Evolutionary conservation across 352 stramenopile genomes (phyloP).

Genomic region (Pythium aristosporum): DNA sequence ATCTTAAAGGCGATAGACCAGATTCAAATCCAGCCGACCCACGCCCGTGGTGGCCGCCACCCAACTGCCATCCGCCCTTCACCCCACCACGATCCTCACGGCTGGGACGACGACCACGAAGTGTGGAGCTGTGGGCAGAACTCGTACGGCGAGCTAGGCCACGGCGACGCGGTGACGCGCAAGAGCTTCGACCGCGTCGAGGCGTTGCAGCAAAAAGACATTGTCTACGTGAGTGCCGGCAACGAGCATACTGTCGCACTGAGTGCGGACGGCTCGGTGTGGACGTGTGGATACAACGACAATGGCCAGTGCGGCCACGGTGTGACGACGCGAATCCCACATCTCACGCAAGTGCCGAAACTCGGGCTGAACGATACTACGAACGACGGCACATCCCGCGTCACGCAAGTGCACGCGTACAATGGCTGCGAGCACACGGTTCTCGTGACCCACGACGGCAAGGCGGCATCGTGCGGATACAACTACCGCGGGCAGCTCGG

Average conservation of each 20-base stretch:
- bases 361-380: conserved; percentile 21
- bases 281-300: conserved; percentile 93
- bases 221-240: conserved; percentile 83
- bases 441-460: conserved; percentile 73
- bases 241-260: conserved; percentile 93
- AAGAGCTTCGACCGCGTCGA: conserved; percentile 84
- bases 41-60: background rate
- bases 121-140: conserved; percentile 95
- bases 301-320: conserved; percentile 93
- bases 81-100: conserved; percentile 22
- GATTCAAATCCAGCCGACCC: conserved; percentile 25
- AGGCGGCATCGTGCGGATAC: conserved; percentile 85
- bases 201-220: conserved; percentile 68
- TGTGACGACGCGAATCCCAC: conserved; percentile 70
- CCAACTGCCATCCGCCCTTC: background rate
- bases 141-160: conserved; percentile 91
- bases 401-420: conserved; percentile 88
- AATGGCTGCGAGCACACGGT: conserved; percentile 94
- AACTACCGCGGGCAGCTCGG: conserved; percentile 86
- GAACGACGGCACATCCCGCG: conserved; percentile 24
- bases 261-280: conserved; percentile 68
- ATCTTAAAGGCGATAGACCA: conserved; percentile 46
- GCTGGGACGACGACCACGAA: conserved; percentile 67
- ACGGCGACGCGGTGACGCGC: conserved; percentile 85
- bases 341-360: conserved; percentile 74